Evolutionary conservation across 73 alveolate genomes (phyloP).

Genomic region (Paramecium primaurelia): DNA sequence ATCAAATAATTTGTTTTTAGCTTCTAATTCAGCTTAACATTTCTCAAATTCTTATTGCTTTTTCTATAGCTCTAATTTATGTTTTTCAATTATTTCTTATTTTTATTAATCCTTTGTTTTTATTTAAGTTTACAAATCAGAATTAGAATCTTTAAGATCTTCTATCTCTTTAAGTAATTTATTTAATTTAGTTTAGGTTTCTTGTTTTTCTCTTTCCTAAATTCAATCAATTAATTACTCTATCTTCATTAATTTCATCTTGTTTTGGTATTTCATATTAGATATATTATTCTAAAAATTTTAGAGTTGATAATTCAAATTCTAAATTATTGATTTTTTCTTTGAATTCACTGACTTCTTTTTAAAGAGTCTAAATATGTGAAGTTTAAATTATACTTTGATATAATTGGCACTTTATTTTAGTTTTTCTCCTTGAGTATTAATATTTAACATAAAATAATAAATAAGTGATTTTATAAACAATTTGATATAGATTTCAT

Average conservation of each 20-base stretch:
- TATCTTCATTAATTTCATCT: slow-evolving; percentile 13
- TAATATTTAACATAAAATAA: background rate
- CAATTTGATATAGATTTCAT: background rate
- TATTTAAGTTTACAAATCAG: background rate
- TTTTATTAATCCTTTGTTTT: background rate
- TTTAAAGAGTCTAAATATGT: background rate
- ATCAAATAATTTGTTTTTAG: background rate
- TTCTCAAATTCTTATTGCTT: background rate
- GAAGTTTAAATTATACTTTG: background rate
- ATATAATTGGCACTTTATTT: slow-evolving; percentile 14
- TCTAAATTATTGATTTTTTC: background rate
- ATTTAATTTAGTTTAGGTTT: background rate
- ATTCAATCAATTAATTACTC: background rate
- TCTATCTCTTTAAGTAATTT: background rate
- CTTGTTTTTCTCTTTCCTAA: background rate
- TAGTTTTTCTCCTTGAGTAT: background rate
- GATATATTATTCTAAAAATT: background rate
- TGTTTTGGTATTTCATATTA: background rate
- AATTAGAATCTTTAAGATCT: background rate
- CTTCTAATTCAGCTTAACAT: background rate
- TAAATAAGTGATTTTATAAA: background rate
- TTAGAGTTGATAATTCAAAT: background rate
- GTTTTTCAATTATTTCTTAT: background rate
- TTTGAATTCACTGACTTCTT: background rate
- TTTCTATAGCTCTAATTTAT: background rate